Base-by-base conservation (phyloP, 2,329 filamentous ascomycete species). In the Aspergillus fructus region DNA sequence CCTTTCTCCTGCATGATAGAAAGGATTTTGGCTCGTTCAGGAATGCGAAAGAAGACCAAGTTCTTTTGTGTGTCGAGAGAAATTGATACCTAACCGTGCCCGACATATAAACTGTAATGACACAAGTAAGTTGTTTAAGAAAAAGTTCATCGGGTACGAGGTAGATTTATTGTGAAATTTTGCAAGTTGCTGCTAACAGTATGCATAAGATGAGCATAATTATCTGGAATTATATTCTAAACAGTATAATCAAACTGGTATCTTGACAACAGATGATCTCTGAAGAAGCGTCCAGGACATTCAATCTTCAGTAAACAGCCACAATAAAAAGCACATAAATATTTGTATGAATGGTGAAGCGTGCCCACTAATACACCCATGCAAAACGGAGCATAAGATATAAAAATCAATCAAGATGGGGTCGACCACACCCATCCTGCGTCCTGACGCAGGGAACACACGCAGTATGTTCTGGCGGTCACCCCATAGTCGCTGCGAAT, bases 371-470 rank as follows among this genome's bases (percentile, higher is more conserved):
- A 7, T 13, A 4, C 34, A 6, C 6, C 5, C 4, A 11, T 3
- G 5, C 34, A n/a, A 2, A 34, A 12, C 13, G 8, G 9, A 41
- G 37, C 11, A 37, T 33, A 15, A 40, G 1, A 34, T n/a, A 54
- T 42, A 5, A 13, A 37, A 33, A 34, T 11, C 8, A 30, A 11
- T 30, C 27, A 4, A 30, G 27, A 30, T 30, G 7, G 24, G 23
- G 5, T 24, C 11, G 8, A 30, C 9, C 27, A 30, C 27, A 8
- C 27, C 27, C 33, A 21, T 37, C 45, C 53, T 40, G 39, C 27
- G 27, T 23, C 27, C 53, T 50, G 46, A 34, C 33, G 42, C 15
- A 56, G 49, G 30, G 11, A 48, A 17, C n/a, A 48, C 23, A 56
- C 13, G 15, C 17, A 42, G 40, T 50, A 41, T 30, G 21, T 15